Evolutionary conservation across 192 early-diverging fungal genomes (phyloP), one percentile per base, ranked within the genome.

Genomic region (Backusella tarrabulga): DNA sequence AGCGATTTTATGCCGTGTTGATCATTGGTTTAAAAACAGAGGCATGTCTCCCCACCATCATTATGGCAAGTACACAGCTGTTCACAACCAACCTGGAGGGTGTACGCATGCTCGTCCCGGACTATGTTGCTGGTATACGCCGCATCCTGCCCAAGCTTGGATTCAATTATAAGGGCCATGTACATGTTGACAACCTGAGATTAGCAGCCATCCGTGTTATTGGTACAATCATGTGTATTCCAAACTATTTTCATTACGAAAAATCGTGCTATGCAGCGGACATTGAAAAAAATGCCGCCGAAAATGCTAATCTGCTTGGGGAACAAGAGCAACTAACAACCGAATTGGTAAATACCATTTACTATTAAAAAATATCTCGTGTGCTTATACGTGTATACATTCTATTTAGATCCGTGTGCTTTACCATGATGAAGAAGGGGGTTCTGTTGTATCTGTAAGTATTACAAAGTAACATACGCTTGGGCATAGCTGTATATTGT

Each of bases 21-120:
- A 77, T 81, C 4, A 83, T 88, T 26, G 91, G 92, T 11, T 81
- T 93, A 8, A 85, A 84, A 38, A 80, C 80, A 26, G 92, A 91
- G 72, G 84, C 80, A 35, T 88, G 84, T 26, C 76, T 95, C 11
- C 91, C 92, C 0, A 86, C 92, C 15, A 94, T 96, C 36, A 76
- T 95, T 7, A 76, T 90, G 38, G 90, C 90, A 72, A 84, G 85
- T 26, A 81, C 77, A 17, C 84, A 83, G 26, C 75, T 95, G 19
- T 94, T 95, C 74, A 81, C 87, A 1, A 83, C 81, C 19, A 90
- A 92, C 8, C 79, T 95, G 34, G 84, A 90, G n/a, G 95, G 95
- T 17, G 81, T 91, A 14, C 88, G 92, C 7, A 85, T 94, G 77
- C 83, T 94, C 46, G 84, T 92, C 4, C 89, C 93, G 0, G 89